Percentiles rank a stretch among this genome's conserved stretches.
phyloP scores from a whole-genome alignment of 148 eudicot genomes.

The Vaccinium darrowii region DNA sequence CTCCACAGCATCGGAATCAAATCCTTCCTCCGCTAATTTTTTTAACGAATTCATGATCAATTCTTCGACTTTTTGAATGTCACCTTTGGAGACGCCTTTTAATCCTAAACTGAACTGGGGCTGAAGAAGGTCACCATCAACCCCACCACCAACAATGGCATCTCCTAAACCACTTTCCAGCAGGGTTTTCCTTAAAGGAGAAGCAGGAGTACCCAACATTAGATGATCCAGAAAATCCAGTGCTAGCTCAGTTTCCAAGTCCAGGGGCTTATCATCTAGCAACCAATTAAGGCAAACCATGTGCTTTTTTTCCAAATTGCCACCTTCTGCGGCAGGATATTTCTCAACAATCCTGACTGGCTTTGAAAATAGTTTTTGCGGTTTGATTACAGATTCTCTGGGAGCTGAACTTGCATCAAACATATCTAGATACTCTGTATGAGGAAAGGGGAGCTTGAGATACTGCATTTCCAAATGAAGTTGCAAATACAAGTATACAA shows the following conservation, averaged over 20 bases:
- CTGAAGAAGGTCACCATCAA: conserved; percentile 91
- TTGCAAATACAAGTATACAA: background rate
- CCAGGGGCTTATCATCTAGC: conserved; percentile 81
- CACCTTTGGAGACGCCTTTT: conserved; percentile 84
- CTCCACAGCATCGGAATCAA: conserved; percentile 84
- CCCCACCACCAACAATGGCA: conserved; percentile 93
- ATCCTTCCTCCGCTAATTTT: conserved; percentile 73
- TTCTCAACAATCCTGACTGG: conserved; percentile 81
- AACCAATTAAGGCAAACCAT: conserved; percentile 99
- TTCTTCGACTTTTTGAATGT: conserved; percentile 85
- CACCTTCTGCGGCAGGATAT: conserved; percentile 94
- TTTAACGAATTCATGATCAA: conserved; percentile 63
- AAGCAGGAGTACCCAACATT: conserved; percentile 93
- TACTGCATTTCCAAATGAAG: conserved; percentile 7
- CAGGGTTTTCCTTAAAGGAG: conserved; percentile 90
- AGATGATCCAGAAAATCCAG: conserved; percentile 86
- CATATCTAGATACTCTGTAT: conserved; percentile 81
- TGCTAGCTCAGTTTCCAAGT: conserved; percentile 88
- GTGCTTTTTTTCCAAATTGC: conserved; percentile 80
- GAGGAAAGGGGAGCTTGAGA: conserved; percentile 8
- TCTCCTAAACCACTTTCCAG: conserved; percentile 97
- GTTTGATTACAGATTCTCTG: conserved; percentile 59
- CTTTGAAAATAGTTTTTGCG: conserved; percentile 73
- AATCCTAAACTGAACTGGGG: conserved; percentile 91
- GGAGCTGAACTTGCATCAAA: conserved; percentile 87